A percentile compares a stretch with the other conserved stretches of the same genome.
Evolutionary conservation across 768 basidiomycete species (phyloP).

Genomic region (Clitopilus passeckerianus): DNA sequence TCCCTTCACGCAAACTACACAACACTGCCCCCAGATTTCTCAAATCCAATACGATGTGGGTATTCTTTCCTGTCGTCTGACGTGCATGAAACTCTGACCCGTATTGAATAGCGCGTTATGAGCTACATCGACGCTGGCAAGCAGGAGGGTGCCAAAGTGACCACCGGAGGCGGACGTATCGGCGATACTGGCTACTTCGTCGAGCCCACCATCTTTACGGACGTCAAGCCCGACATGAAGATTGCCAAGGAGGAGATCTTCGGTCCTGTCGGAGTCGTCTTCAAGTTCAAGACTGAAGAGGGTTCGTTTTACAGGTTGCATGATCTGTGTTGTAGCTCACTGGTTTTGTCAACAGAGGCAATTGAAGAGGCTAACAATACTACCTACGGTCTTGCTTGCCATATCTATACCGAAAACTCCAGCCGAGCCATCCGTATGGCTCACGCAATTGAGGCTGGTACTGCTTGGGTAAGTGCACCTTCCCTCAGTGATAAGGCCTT

Average conservation of each 20-base stretch:
- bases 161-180: constrained; percentile 58
- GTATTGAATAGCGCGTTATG: constrained; percentile 67
- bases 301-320: background rate
- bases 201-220: constrained; percentile 69
- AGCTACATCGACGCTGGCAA: constrained; percentile 75
- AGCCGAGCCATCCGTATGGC: constrained; percentile 36
- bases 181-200: constrained; percentile 57
- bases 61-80: constrained; percentile 3
- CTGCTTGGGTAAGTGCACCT: constrained; percentile 39
- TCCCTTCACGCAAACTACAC: constrained; percentile 44
- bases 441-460: constrained; percentile 62
- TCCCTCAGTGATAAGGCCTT: background rate
- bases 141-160: constrained; percentile 62
- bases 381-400: constrained; percentile 63
- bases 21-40: constrained; percentile 63
- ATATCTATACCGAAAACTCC: constrained; percentile 60
- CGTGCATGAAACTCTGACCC: no score
- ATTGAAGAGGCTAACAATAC: constrained; percentile 60
- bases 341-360: constrained; percentile 25
- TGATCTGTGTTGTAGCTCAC: background rate
- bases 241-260: constrained; percentile 78
- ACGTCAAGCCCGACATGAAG: constrained; percentile 64
- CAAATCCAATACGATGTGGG: constrained; percentile 52
- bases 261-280: constrained; percentile 62
- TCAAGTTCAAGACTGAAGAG: constrained; percentile 54